Evolutionary conservation across 2,329 filamentous ascomycete species (phyloP), one percentile per base, ranked within the genome.

Genomic region (Sporothrix curviconia): DNA sequence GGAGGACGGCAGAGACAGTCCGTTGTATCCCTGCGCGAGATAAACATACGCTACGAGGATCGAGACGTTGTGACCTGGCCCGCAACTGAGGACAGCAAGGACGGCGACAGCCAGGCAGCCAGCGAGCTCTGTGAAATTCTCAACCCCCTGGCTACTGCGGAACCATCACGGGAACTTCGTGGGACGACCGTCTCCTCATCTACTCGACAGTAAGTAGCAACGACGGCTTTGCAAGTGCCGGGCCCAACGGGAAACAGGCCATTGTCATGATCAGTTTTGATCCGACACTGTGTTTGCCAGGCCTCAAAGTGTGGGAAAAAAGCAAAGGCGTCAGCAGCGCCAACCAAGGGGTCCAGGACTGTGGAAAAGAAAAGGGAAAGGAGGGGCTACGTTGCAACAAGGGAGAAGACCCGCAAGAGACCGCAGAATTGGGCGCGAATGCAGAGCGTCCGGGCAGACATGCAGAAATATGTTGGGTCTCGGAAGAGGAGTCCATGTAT

Each of bases 141-240:
- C n/a, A 77, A 74, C 56, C 72, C 76, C 69, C 70, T 0, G 64
- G 56, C 0, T 65, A 70, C 52, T 43, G 61, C 3, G 72, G 74
- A 0, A 63, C 67, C 7, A 66, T 79, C 2, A 66, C 71, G 1
- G 77, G 75, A 5, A 51, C 32, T 17, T 66, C 64, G 15, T 74
- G 74, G 64, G 77, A 81, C 60, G 75, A 78, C n/a, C 66, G 74
- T 12, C 72, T 71, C 4, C 60, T 80, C n/a, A 65, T 80, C 3
- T 81, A 79, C 62, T 66, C 72, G 9, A 70, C 69, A 0, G 73
- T 71, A 1, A 60, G 60, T 4, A 42, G 44, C 9, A 53, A 60
- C 3, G 59, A 63, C 19, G 67, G 65, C 32, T 7, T 8, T 17
- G 25, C 7, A 15, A 49, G 32, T 12, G 9, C 9, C 19, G 36